Evolutionary conservation across 768 basidiomycete genomes (phyloP).

Genomic region (Mycena leptocephala): DNA sequence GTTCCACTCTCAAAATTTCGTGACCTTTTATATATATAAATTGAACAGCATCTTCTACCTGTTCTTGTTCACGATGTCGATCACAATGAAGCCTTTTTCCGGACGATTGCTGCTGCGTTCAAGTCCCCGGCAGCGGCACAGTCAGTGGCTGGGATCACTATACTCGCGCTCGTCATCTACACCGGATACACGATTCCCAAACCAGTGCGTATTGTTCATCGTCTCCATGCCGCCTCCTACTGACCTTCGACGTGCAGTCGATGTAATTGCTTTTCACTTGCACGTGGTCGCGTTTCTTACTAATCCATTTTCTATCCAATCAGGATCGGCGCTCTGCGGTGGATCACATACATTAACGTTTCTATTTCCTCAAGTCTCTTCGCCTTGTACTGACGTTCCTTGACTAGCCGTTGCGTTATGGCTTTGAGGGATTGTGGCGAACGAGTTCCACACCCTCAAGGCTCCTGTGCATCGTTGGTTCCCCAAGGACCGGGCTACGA

Average conservation of each 20-base stretch:
- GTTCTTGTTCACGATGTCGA: constrained; percentile 60
- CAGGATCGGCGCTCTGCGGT: constrained; percentile 69
- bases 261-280: neutral
- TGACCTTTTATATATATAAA: neutral
- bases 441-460: no score
- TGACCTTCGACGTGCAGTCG: no score
- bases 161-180: constrained; percentile 68
- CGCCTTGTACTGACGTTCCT: constrained; percentile 37
- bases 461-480: no score
- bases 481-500: no score
- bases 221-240: neutral
- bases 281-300: neutral
- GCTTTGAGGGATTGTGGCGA: no score
- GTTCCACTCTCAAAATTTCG: neutral
- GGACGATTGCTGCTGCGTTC: constrained; percentile 66
- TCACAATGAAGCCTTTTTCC: constrained; percentile 79
- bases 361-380: constrained; percentile 28
- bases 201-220: constrained; percentile 35
- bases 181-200: constrained; percentile 69
- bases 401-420: no score
- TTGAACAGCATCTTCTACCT: constrained; percentile 62
- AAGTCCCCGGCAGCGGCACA: constrained; percentile 64
- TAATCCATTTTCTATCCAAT: constrained; percentile 28
- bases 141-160: constrained; percentile 53
- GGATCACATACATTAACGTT: constrained; percentile 69